Percentiles rank a stretch among this genome's conserved stretches.
Conservation (phyloP, 2,329 filamentous ascomycete species). For the Pseudocercospora crystallina region DNA sequence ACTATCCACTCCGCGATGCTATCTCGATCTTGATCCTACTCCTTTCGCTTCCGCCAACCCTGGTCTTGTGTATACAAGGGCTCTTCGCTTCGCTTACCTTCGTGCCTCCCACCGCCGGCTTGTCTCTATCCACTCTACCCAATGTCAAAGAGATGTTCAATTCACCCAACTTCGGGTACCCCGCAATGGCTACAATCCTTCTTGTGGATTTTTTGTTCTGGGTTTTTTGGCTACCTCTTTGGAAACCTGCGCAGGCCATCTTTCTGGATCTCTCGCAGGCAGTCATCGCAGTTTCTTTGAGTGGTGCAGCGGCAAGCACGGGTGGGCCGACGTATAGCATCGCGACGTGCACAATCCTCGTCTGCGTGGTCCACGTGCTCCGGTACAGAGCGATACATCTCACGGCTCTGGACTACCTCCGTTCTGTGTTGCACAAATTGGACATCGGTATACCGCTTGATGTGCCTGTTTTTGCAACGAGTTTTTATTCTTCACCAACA, state of each 20-base stretch:
- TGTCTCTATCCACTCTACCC: slow-evolving; percentile 62
- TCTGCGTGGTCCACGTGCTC: slow-evolving; percentile 53
- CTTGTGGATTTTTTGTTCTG: slow-evolving; percentile 83
- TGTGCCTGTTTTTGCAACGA: slow-evolving; percentile 31
- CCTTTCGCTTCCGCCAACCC: slow-evolving; percentile 84
- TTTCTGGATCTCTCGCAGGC: slow-evolving; percentile 88
- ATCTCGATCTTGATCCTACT: slow-evolving; percentile 95
- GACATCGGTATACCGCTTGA: slow-evolving; percentile 34
- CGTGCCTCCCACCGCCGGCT: slow-evolving; percentile 73
- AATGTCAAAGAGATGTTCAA: slow-evolving; percentile 91
- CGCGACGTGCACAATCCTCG: slow-evolving; percentile 68
- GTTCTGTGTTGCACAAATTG: slow-evolving; percentile 37
- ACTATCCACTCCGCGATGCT: slow-evolving; percentile 89
- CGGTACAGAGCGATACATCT: slow-evolving; percentile 53
- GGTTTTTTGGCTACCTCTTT: slow-evolving; percentile 77
- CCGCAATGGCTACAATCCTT: slow-evolving; percentile 79
- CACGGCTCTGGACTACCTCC: slow-evolving; percentile 38
- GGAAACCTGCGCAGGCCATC: slow-evolving; percentile 82
- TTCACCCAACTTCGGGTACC: slow-evolving; percentile 73
- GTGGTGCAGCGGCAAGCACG: slow-evolving; percentile 71
- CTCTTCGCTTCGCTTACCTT: slow-evolving; percentile 92
- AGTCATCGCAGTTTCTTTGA: slow-evolving; percentile 86
- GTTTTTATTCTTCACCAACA: slow-evolving; percentile 30
- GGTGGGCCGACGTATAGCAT: slow-evolving; percentile 71
- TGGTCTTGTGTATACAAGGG: slow-evolving; percentile 84